phyloP scores from a whole-genome alignment of 2,329 filamentous ascomycete species.

The Fusarium foetens region DNA sequence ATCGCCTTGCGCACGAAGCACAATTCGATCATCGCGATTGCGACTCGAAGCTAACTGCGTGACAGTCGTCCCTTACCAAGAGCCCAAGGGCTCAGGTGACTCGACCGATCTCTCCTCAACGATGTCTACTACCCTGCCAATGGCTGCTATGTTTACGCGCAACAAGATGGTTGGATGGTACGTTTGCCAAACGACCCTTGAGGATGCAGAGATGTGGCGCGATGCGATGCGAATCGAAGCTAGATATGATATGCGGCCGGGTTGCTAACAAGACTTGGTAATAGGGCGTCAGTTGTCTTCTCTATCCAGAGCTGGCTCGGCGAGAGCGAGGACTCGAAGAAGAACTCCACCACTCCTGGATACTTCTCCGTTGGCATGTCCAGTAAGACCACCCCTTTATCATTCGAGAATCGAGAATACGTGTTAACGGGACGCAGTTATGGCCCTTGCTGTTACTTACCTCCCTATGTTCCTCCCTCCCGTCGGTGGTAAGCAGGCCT shows the following conservation, averaged over 20 bases:
- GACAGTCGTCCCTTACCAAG: constrained; percentile 87
- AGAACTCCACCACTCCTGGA: constrained; percentile 72
- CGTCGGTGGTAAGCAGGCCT: constrained; percentile 42
- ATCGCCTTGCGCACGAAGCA: background rate
- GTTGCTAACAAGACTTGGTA: constrained; percentile 42
- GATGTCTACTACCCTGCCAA: constrained; percentile 82
- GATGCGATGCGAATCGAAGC: constrained; percentile 5
- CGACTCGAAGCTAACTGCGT: constrained; percentile 19
- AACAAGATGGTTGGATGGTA: constrained; percentile 82
- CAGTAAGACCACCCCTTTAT: constrained; percentile 59
- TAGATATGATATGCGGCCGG: background rate
- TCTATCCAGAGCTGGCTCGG: constrained; percentile 81
- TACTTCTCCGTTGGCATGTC: constrained; percentile 83
- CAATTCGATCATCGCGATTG: constrained; percentile 4
- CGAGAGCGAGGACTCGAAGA: constrained; percentile 75
- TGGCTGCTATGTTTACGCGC: constrained; percentile 83
- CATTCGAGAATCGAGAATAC: background rate
- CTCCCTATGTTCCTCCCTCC: constrained; percentile 63
- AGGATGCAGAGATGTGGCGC: constrained; percentile 3
- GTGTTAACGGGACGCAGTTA: constrained; percentile 55
- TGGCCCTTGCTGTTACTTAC: constrained; percentile 66
- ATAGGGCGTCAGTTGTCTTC: constrained; percentile 77
- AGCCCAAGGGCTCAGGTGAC: constrained; percentile 73
- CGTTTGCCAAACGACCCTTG: constrained; percentile 35
- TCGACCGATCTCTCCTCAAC: constrained; percentile 77